A percentile compares a stretch with the other conserved stretches of the same genome.
Conservation (phyloP, 768 basidiomycete genomes). For the Chalciporus piperatus region DNA sequence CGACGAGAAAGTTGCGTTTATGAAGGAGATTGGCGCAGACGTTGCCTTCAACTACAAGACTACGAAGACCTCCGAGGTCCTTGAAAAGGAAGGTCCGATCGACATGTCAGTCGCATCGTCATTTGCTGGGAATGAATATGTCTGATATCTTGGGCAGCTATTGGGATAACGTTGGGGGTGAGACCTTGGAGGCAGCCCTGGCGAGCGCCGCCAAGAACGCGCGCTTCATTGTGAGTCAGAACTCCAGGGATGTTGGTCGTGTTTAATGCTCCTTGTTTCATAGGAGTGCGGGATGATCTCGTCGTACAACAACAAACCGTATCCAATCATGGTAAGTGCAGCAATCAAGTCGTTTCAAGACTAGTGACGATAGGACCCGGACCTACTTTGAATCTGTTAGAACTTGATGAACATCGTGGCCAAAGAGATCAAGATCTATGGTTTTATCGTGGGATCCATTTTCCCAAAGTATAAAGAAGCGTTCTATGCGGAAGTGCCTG, state of each 20-base stretch:
- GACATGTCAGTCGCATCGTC: conserved; percentile 38
- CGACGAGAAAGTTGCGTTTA: conserved; percentile 68
- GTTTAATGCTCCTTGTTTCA: background rate
- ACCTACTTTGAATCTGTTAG: conserved; percentile 1
- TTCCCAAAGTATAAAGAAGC: conserved; percentile 36
- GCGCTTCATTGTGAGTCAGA: conserved; percentile 45
- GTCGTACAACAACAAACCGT: conserved; percentile 4
- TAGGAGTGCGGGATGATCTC: conserved; percentile 34
- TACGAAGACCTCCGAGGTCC: conserved; percentile 44
- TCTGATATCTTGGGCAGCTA: conserved; percentile 6
- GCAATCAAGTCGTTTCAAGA: background rate
- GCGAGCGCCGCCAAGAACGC: conserved; percentile 42
- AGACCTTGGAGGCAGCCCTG: conserved; percentile 55
- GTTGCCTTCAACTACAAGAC: conserved; percentile 77
- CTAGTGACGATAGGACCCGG: background rate
- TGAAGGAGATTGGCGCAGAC: conserved; percentile 63
- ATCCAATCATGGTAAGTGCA: background rate
- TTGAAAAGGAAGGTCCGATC: conserved; percentile 56
- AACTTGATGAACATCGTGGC: conserved; percentile 38
- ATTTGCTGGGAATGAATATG: background rate
- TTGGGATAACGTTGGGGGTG: conserved; percentile 57
- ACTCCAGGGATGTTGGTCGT: too few species aligned
- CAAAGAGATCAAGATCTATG: conserved; percentile 43
- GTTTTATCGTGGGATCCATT: conserved; percentile 46
- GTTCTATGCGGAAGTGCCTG: conserved; percentile 43